Percentiles rank a stretch among this genome's conserved stretches.
Evolutionary conservation across 495 filamentous ascomycete species (phyloP).

Genomic region (Aspergillus nanangensis): DNA sequence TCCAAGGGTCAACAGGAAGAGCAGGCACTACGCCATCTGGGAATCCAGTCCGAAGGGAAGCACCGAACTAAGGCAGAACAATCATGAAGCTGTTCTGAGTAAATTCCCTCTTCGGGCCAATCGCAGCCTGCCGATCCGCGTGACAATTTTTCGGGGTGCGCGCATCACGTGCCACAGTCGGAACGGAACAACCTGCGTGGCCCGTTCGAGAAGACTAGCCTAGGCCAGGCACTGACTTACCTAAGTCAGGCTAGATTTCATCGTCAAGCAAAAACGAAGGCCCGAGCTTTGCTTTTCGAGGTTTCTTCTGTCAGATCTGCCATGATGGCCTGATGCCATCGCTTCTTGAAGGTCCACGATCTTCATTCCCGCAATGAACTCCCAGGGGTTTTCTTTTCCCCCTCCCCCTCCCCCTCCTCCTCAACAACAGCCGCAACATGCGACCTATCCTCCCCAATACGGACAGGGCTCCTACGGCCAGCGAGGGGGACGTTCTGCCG

Average conservation of each 20-base stretch:
- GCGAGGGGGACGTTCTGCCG: slow-evolving; percentile 29
- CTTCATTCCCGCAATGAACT: slow-evolving; percentile 33
- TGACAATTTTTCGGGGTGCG: slow-evolving; percentile 17
- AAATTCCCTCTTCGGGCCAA: slow-evolving; percentile 12
- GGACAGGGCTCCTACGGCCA: slow-evolving; percentile 25
- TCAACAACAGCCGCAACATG: slow-evolving; percentile 19
- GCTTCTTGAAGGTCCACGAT: slow-evolving; percentile 19
- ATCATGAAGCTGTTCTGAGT: no score
- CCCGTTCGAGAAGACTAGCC: slow-evolving; percentile 3
- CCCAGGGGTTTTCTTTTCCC: slow-evolving; percentile 48
- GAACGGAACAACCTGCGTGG: slow-evolving; percentile 17
- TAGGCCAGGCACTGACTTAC: no score
- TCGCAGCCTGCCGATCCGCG: slow-evolving; percentile 13
- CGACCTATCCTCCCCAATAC: slow-evolving; percentile 24
- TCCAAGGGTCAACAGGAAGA: no score
- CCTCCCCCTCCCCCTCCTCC: slow-evolving; percentile 46
- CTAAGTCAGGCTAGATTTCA: no score
- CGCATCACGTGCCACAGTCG: no score
- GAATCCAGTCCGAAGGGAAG: no score
- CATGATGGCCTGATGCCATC: slow-evolving; percentile 18
- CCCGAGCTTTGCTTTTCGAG: background rate
- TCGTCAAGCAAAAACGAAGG: no score
- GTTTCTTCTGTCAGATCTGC: slow-evolving; percentile 5
- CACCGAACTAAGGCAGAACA: no score
- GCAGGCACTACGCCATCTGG: no score